Conservation (phyloP, 1,139 yeast species). For the Groenewaldozyma sp. region DNA sequence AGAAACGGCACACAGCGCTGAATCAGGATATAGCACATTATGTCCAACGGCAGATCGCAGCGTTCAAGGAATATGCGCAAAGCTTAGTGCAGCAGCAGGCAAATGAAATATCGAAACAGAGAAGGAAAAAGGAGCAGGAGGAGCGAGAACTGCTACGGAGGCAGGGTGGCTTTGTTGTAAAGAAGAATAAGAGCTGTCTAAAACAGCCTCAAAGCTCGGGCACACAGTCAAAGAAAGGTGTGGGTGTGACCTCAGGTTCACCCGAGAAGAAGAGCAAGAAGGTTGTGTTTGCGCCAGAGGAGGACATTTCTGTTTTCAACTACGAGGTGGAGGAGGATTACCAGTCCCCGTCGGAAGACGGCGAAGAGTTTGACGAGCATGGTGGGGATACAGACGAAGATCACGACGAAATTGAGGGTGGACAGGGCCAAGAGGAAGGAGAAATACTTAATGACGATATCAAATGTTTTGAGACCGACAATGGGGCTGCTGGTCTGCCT, state of each 20-base stretch:
- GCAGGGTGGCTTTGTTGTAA: conserved; percentile 8
- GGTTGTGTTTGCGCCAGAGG: conserved; percentile 15
- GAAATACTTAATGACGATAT: no score
- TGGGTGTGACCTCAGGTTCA: not conserved
- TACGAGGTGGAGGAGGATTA: conserved; percentile 8
- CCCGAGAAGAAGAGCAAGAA: conserved; percentile 11
- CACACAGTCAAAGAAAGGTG: not conserved
- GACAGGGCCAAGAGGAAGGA: not conserved
- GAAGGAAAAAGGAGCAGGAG: not conserved
- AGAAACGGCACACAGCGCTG: not conserved
- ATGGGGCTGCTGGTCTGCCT: not conserved
- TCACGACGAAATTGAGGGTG: not conserved
- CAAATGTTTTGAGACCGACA: not conserved
- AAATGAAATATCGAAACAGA: not conserved
- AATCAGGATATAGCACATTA: not conserved
- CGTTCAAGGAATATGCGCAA: not conserved
- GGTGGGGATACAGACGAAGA: not conserved
- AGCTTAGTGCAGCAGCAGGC: not conserved
- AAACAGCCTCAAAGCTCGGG: conserved; percentile 4
- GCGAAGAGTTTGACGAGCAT: not conserved
- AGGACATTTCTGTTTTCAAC: conserved; percentile 7
- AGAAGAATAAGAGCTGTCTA: not conserved
- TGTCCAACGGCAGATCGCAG: not conserved
- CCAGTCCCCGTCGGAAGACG: conserved; percentile 6
- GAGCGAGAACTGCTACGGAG: not conserved